Percentiles rank a stretch among this genome's conserved stretches.
phyloP scores from a whole-genome alignment of 805 yeast species.

The Candida rishiriensis region DNA sequence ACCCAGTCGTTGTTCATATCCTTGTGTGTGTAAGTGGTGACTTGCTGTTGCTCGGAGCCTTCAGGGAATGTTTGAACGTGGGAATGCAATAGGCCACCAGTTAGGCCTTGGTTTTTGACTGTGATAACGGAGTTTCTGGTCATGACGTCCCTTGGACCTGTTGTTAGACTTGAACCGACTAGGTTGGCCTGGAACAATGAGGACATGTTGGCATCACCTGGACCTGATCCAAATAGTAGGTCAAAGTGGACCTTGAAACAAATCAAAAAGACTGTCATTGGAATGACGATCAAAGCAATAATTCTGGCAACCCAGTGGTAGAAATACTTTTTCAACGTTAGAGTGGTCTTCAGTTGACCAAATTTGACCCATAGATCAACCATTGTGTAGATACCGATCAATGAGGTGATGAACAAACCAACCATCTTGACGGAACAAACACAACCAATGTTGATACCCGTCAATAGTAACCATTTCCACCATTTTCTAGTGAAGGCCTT shows the following conservation, averaged over 20 bases:
- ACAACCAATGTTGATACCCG: conserved; percentile 86
- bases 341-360: conserved; percentile 51
- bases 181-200: conserved; percentile 87
- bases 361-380: conserved; percentile 88
- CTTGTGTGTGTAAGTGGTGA: conserved; percentile 87
- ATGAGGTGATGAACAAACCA: conserved; percentile 82
- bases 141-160: conserved; percentile 60
- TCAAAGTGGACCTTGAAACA: conserved; percentile 76
- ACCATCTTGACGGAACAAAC: conserved; percentile 95
- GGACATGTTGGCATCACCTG: conserved; percentile 89
- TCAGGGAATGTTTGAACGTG: conserved; percentile 83
- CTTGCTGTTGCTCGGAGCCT: conserved; percentile 91
- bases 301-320: conserved; percentile 67
- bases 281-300: conserved; percentile 59
- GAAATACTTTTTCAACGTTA: conserved; percentile 46
- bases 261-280: conserved; percentile 55
- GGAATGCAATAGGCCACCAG: conserved; percentile 79
- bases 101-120: conserved; percentile 63
- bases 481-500: conserved; percentile 64
- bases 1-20: conserved; percentile 84
- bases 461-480: conserved; percentile 89
- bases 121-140: conserved; percentile 62
- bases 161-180: conserved; percentile 56
- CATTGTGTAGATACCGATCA: conserved; percentile 86
- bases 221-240: conserved; percentile 65